A percentile compares a stretch with the other conserved stretches of the same genome.
Conservation (phyloP, 2,329 filamentous ascomycete genomes). For the Ampelomyces quisqualis region DNA sequence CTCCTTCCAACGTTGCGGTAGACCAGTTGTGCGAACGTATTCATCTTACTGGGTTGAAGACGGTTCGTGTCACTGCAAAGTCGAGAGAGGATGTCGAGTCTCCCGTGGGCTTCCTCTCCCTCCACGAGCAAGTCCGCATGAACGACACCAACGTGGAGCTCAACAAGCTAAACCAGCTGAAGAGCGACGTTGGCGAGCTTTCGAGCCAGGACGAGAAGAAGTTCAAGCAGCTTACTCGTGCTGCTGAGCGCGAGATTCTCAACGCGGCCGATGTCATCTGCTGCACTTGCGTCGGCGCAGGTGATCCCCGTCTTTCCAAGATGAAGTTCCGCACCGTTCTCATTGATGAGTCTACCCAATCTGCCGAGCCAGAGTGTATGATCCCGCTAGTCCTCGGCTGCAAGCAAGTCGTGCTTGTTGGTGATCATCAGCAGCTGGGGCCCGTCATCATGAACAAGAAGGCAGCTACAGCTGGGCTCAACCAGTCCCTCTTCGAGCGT, state of each 20-base stretch:
- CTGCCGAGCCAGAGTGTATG: conserved; percentile 97
- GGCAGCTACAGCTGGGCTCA: conserved; percentile 93
- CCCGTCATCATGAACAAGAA: conserved; percentile 99
- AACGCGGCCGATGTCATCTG: conserved; percentile 96
- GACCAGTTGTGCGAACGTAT: conserved; percentile 98
- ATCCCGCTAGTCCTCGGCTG: conserved; percentile 95
- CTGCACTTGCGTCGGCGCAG: conserved; percentile 96
- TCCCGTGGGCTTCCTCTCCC: conserved; percentile 90
- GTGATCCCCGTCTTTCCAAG: conserved; percentile 90
- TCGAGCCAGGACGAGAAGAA: conserved; percentile 98
- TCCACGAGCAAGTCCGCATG: conserved; percentile 96
- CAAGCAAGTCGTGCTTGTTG: conserved; percentile 98
- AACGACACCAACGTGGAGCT: conserved; percentile 95
- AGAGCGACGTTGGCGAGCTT: conserved; percentile 85
- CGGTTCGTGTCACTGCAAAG: conserved; percentile 96
- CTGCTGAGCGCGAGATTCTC: conserved; percentile 91
- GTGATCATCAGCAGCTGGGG: conserved; percentile 95
- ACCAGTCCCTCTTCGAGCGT: conserved; percentile 97
- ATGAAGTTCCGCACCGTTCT: conserved; percentile 98
- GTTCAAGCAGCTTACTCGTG: conserved; percentile 91
- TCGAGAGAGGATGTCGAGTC: conserved; percentile 98
- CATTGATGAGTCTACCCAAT: conserved; percentile 97
- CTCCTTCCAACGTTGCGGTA: conserved; percentile 96
- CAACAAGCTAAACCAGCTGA: conserved; percentile 87
- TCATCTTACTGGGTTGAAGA: conserved; percentile 90